Evolutionary conservation across 257 asterid species (phyloP).

Genomic region (Solanum boliviense): DNA sequence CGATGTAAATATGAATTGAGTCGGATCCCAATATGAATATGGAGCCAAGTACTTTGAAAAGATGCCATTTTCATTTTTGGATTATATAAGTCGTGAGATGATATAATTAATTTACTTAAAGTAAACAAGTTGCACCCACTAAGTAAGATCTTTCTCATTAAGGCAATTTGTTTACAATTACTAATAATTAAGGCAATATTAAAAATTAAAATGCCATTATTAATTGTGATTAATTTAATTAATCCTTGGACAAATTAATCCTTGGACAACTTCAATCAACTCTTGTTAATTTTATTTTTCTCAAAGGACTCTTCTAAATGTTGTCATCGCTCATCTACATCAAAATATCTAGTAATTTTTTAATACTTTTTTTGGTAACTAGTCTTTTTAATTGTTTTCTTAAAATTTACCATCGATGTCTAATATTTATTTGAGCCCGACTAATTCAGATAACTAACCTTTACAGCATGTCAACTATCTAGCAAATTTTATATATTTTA

Average conservation of each 20-base stretch:
- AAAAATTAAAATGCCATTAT: neutral
- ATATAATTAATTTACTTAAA: neutral
- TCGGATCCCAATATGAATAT: neutral
- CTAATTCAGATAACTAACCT: neutral
- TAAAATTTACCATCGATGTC: neutral
- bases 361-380: rapidly evolving
- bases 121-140: neutral
- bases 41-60: neutral
- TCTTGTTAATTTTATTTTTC: neutral
- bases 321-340: neutral
- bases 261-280: neutral
- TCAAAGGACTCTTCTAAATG: neutral
- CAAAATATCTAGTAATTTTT: neutral
- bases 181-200: neutral
- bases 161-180: neutral
- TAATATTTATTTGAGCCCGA: too few relatives aligned
- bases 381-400: neutral
- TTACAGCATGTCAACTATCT: neutral
- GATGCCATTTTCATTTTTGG: neutral
- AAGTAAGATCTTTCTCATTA: neutral
- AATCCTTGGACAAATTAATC: neutral
- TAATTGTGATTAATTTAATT: neutral
- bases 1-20: rapidly evolving
- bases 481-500: neutral
- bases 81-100: neutral